Base-by-base conservation (phyloP, 2,329 filamentous ascomycete species). In the Beauveria scarabaeidicola region DNA sequence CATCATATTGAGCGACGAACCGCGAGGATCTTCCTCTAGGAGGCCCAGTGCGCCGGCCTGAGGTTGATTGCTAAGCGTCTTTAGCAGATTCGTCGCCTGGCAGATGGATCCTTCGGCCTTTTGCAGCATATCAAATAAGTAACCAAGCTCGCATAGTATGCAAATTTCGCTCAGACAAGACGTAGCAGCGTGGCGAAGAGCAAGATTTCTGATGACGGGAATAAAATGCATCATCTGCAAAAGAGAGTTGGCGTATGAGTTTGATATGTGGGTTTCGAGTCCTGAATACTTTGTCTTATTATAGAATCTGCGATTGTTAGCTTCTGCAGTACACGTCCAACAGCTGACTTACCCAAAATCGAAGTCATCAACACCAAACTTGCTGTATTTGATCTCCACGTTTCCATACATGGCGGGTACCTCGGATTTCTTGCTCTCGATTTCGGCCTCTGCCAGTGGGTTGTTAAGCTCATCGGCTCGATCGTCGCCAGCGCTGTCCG, bases 331-430 rank as follows among this genome's bases (percentile, higher is more conserved):
- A 36, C 57, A 61, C 63, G 61, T 27, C n/a, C 21, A 29, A 44
- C 11, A 38, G 27, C 27, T 23, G 32, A 74, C 84, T 67, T 76
- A 90, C 86, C 89, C 88, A 74, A 99, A 99, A 72, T 99, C 94
- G 71, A 99, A 99, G 72, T 99, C 95, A 68, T 97, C 93, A n/a
- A 99, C 91, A 21, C 94, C 94, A 72, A 97, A 99, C 70, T 91
- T 95, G 79, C 93, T 97, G 77, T 97, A 99, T 71, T 97, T 97
- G 75, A 99, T 99, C 72, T 97, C 93, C 11, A 97, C 89, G 67
- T 91, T 92, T 64, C 89, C 87, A 72, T 99, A 99, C 77, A 94
- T 90, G 9, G 89, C 83, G 23, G 93, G 89, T 5, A 94, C 88
- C 60, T 96, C 91, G 44, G 88, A 84, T 64, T 90, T 89, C 59